Base-by-base conservation (phyloP, 2,329 filamentous ascomycete species). In the Fusarium robinianum region DNA sequence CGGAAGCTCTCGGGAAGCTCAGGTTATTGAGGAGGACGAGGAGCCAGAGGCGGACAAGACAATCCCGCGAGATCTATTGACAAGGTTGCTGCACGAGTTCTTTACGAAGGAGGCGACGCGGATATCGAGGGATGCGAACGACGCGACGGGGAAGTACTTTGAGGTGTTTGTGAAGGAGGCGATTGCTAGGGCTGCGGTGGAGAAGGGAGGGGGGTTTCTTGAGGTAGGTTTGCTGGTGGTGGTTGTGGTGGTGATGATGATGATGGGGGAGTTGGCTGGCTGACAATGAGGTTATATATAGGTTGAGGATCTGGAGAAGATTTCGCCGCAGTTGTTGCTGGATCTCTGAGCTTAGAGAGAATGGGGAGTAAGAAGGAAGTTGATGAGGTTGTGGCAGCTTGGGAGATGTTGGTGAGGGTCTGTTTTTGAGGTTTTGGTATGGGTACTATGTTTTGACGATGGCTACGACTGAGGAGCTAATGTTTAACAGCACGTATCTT, bases 131-230 rank as follows among this genome's bases (percentile, higher is more conserved):
- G 87, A 90, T 61, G 90, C 90, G 4, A 88, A 91, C 64, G 77
- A 73, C 6, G 80, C 90, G 2, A 79, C 91, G 46, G 86, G 83
- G 10, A 90, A 86, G 70, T 97, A 97, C 65, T 79, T 96, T 68
- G 90, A 96, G 67, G 81, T 92, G 0, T 97, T 96, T 70, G 87
- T 96, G 39, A 79, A 87, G 50, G 92, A 97, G 72, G 89, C 90
- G 1, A 83, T 97, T 64, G 89, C 90, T 11, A 72, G 92, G 62
- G 84, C 88, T 25, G 81, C 84, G 8, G 82, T 83, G 46, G 87
- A 89, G 73, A 84, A 85, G 63, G 74, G 74, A 21, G 76, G 81
- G 46, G 83, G 80, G 4, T 90, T 91, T 62, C 65, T 92, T 23
- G 88, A 94, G 80, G 85, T 90, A 55, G 68, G 79, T n/a, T 67